Evolutionary conservation across 805 yeast species (phyloP), one percentile per base, ranked within the genome.

Genomic region (Candida rishiriensis): DNA sequence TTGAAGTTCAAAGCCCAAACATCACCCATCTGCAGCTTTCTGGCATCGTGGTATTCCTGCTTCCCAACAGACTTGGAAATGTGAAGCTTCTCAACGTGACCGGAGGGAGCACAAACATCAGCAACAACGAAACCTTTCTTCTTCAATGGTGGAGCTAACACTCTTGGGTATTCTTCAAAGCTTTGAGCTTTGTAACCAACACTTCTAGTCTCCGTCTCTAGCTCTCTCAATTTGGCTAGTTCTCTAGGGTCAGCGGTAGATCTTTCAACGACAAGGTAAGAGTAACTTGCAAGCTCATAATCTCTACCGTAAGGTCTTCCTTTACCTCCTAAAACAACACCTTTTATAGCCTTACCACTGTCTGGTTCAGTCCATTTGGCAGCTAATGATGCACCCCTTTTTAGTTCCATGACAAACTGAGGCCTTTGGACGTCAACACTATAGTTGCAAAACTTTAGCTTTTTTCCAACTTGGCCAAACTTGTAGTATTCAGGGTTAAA

Each of bases 11-110:
- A 63, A 0, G 85, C 83, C 99, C 98, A 93, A 41, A 83, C 65
- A 60, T 93, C 99, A 17, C 97, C 96, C 58, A 78, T 76, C n/a
- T 64, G 64, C 0, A 88, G 78, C 61, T 93, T 91, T 43, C 97
- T 73, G 0, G 96, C 96, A 68, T 93, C 98, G 57, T 87, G 95
- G 54, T 88, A 93, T 2, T 71, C 79, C 48, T 79, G 84, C 49
- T 79, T 79, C 6, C 88, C 85, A 43, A 77, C 72, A 15, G 95
- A 81, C 60, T 83, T 85, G 0, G 97, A 84, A 2, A 93, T 76
- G 13, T 82, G 82, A 96, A 97, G 89, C 47, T 82, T 80, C 64
- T 91, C 97, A 36, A 91, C 64, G 38, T 76, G 74, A 1, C 97
- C 97, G 12, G 83, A 73, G 0, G 90, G 77, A 0, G 88, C 79